Evolutionary conservation across 1,284 basidiomycete genomes (phyloP).

Genomic region (Cryptococcus deneoformans): DNA sequence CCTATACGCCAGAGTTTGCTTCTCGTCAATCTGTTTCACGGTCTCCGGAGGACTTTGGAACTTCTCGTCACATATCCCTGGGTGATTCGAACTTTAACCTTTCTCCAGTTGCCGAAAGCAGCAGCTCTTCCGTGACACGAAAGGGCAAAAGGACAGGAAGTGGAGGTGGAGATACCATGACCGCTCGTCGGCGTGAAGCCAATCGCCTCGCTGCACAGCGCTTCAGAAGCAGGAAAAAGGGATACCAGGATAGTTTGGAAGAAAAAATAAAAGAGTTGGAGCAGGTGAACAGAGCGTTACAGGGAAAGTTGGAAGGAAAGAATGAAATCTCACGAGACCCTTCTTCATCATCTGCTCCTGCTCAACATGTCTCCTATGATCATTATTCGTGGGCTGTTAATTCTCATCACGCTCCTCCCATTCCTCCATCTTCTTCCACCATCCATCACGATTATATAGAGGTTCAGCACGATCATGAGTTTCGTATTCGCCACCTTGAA

Average conservation of each 20-base stretch:
- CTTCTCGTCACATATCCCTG: too few relatives aligned
- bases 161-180: background rate
- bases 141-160: too few relatives aligned
- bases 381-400: background rate
- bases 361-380: background rate
- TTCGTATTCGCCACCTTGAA: slow-evolving; percentile 30
- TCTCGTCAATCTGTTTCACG: background rate
- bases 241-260: slow-evolving; percentile 44
- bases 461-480: background rate
- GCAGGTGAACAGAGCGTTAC: slow-evolving; percentile 28
- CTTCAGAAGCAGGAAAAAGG: slow-evolving; percentile 44
- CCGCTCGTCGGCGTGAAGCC: slow-evolving; percentile 38
- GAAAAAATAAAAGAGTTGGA: slow-evolving; percentile 36
- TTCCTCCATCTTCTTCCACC: too few relatives aligned
- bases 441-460: background rate
- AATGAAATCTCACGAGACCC: background rate
- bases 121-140: too few relatives aligned
- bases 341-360: background rate
- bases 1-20: too few relatives aligned
- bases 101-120: too few relatives aligned
- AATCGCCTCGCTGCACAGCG: slow-evolving; percentile 45
- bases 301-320: slow-evolving; percentile 20
- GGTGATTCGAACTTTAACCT: too few relatives aligned
- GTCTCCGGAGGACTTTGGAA: background rate
- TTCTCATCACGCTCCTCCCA: background rate